Conservation (phyloP, 2,329 filamentous ascomycete genomes). For the Botryotinia convoluta region DNA sequence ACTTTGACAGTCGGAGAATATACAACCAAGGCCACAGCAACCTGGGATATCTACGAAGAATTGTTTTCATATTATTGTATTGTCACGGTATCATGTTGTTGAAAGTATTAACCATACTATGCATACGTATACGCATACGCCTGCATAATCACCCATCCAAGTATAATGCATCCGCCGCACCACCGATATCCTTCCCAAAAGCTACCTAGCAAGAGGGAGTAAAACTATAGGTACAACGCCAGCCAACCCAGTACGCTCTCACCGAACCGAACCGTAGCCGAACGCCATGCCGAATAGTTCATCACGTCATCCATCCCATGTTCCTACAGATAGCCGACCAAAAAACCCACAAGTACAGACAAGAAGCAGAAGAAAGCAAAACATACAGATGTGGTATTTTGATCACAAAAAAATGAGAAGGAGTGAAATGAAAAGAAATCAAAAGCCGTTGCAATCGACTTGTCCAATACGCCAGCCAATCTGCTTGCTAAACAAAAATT, state of each 20-base stretch:
- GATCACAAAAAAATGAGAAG: background rate
- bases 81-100: conserved; percentile 3
- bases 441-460: conserved; percentile 24
- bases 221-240: conserved; percentile 20
- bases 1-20: background rate
- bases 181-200: conserved; percentile 15
- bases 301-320: conserved; percentile 19
- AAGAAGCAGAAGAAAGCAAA: conserved; percentile 16
- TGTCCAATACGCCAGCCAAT: conserved; percentile 16
- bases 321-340: conserved; percentile 13
- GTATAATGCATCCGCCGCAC: background rate
- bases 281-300: conserved; percentile 19
- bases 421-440: background rate
- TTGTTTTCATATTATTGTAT: background rate
- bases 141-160: conserved; percentile 5
- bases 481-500: background rate
- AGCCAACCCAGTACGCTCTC: conserved; percentile 21
- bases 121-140: background rate
- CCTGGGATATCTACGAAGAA: background rate
- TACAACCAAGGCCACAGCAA: background rate
- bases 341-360: conserved; percentile 21
- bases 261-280: conserved; percentile 20
- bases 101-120: conserved; percentile 8
- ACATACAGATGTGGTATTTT: conserved; percentile 10
- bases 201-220: background rate